Base-by-base conservation (phyloP, 164 flowering plant species). In the Macadamia integrifolia region DNA sequence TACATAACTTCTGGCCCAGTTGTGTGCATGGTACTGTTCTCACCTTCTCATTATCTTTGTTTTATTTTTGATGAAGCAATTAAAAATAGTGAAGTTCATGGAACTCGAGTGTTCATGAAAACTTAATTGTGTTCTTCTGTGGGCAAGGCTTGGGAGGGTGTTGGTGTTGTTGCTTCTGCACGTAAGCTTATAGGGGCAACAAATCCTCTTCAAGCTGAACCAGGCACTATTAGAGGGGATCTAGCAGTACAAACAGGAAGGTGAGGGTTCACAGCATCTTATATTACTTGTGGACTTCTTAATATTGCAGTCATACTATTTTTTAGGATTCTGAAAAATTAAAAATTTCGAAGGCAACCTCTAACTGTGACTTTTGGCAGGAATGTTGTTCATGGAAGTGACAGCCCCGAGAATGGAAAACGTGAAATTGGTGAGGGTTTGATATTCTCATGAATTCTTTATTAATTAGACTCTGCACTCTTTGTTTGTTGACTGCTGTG, bases 371-470 rank as follows among this genome's bases (percentile, higher is more conserved):
- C 68, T 35, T 62, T 77, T 69, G 64, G 75, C 92, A 94, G 98
- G 87, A 94, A 94, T 74, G 88, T 94, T 55, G 78, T 94, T 75
- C 99, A 94, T 83, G 99, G 99, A 61, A 94, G 99, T 81, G 98
- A 94, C 72, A 92, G 98, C 82, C 91, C 92, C 60, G 99, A 94
- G 52, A 94, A 90, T 77, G 97, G 99, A 73, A 74, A 82, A 78
- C 92, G 96, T 67, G 98, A 93, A 85, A 86, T 88, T 79, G 97
- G 98, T 90, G 80, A 73, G 72, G 4, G 18, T 12, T 71, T 15
- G 15, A 61, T 4, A 30, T 44, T 57, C 57, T 52, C 1, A 3
- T 13, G 1, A 13, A 32, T 35, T 64, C n/a, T 1, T 7, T 56
- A 1, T 14, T 48, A 29, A 44, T 13, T n/a, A 12, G 12, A n/a